These are phyloP conservation scores for Pseudozyma tsukubaensis DNA, from an alignment of 1,284 basidiomycete genomes.

Conservation along the genomic window DNA sequence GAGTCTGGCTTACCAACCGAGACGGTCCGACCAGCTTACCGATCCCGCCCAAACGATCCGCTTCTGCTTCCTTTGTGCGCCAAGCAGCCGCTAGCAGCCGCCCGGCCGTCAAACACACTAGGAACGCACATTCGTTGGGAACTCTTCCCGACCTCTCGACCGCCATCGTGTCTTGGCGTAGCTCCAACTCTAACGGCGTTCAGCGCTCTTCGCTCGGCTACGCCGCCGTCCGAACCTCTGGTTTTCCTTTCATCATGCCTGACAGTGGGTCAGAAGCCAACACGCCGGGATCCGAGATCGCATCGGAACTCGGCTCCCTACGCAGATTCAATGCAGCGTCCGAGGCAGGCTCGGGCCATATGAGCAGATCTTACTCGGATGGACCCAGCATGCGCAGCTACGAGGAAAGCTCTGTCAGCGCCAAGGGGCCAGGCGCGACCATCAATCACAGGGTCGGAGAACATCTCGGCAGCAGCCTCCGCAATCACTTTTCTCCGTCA, in stretches of 20 bases:
- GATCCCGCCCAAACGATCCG: slow-evolving; percentile 26
- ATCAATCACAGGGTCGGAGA: slow-evolving; percentile 31
- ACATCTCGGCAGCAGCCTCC: slow-evolving; percentile 25
- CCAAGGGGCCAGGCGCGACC: slow-evolving; percentile 36
- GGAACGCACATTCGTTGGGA: slow-evolving; percentile 46
- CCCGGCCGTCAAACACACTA: slow-evolving; percentile 6
- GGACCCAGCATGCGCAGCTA: slow-evolving; percentile 39
- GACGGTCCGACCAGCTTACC: slow-evolving; percentile 40
- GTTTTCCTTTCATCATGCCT: slow-evolving; percentile 52
- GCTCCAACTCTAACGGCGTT: slow-evolving; percentile 3
- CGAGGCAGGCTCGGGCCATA: slow-evolving; percentile 21
- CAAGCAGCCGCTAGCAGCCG: neutral
- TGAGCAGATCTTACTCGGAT: slow-evolving; percentile 31
- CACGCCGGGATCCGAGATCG: slow-evolving; percentile 26
- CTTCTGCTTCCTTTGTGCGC: slow-evolving; percentile 27
- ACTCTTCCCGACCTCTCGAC: slow-evolving; percentile 29
- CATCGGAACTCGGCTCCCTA: slow-evolving; percentile 31
- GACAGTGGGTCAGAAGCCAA: slow-evolving; percentile 41
- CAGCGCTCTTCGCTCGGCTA: slow-evolving; percentile 37
- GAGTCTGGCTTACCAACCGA: slow-evolving; percentile 36
- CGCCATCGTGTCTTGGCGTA: slow-evolving; percentile 32
- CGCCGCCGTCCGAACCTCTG: slow-evolving; percentile 39
- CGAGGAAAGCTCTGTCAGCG: slow-evolving; percentile 38
- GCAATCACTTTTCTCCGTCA: slow-evolving; percentile 28
- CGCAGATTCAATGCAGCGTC: slow-evolving; percentile 25